Evolutionary conservation across 2,329 filamentous ascomycete species (phyloP), one percentile per base, ranked within the genome.

Genomic region (Plectosphaerella sp.): DNA sequence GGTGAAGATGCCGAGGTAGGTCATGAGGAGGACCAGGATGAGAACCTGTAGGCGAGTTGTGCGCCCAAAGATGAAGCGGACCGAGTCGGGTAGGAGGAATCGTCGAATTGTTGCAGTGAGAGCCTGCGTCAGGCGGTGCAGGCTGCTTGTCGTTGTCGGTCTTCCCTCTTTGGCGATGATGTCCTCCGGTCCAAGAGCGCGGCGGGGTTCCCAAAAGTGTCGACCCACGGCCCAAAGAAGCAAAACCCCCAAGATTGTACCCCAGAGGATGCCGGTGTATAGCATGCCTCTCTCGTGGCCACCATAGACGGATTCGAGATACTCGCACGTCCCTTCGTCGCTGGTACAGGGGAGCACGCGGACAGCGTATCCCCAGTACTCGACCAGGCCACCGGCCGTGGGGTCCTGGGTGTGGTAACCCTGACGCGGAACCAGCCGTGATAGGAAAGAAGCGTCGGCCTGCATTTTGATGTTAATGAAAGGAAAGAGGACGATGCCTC

Each of bases 31-130:
- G 1, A 75, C 64, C 3, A 91, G 71, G 25, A 88, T 73, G 20
- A 83, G 80, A 4, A 91, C 76, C 62, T 91, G 88, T 7, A 89
- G 72, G 18, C 87, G 77, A 1, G 85, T 88, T 2, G 84, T 83
- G 54, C 82, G 76, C 25, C 87, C 86, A 58, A 91, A 90, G 49
- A 89, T 59, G 18, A 66, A 59, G 16, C 76, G 70, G 64, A 11
- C 64, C 62, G 9, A 74, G 47, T 35, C 69, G 64, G 41, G 56
- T 61, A 22, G 22, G 22, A 22, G 22, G 5, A 3, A 22, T 22
- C 22, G 22, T 3, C 22, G 22, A 5, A 22, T 22, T 22, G 22
- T 22, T 22, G 22, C 22, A 22, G 22, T 22, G 22, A 22, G 3
- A 5, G 22, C 22, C 22, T 22, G 22, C 22, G 22, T 22, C 22